Percentiles rank a stretch among this genome's conserved stretches.
These are phyloP conservation scores for Colletotrichum lindemuthianum DNA, from an alignment of 2,329 filamentous ascomycete genomes.

Conservation along the genomic window DNA sequence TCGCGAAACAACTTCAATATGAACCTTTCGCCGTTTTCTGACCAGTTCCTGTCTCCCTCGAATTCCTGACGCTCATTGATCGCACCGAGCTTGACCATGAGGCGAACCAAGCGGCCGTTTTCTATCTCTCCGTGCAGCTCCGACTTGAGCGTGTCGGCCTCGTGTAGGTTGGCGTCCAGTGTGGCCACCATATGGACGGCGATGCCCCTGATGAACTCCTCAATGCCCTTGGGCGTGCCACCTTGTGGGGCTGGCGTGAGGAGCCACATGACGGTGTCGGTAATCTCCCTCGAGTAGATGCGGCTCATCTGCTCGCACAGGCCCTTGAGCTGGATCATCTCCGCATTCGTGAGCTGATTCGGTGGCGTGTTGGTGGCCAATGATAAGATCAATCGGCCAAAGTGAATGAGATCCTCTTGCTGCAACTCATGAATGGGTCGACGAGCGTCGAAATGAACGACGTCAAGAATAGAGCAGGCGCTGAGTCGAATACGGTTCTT, in stretches of 20 bases:
- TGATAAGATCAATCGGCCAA: conserved; percentile 86
- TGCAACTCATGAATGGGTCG: conserved; percentile 80
- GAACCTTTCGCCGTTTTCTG: conserved; percentile 92
- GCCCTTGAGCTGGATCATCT: conserved; percentile 71
- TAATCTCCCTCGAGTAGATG: conserved; percentile 80
- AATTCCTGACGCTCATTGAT: conserved; percentile 92
- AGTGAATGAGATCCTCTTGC: conserved; percentile 84
- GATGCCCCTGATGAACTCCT: conserved; percentile 82
- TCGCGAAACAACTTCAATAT: conserved; percentile 95
- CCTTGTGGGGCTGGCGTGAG: conserved; percentile 70
- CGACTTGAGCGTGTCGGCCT: conserved; percentile 77
- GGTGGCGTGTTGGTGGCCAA: conserved; percentile 76
- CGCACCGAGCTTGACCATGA: conserved; percentile 83
- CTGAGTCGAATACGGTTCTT: conserved; percentile 91
- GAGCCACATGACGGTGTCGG: conserved; percentile 84
- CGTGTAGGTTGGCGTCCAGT: conserved; percentile 82
- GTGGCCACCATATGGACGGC: conserved; percentile 78
- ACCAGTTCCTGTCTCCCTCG: conserved; percentile 82
- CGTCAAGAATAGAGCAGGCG: conserved; percentile 89
- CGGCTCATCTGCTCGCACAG: conserved; percentile 81
- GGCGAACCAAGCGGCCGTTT: conserved; percentile 84
- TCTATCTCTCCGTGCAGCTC: conserved; percentile 85
- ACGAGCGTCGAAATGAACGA: conserved; percentile 81
- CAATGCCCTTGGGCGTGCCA: conserved; percentile 74
- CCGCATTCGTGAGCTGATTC: conserved; percentile 66